Evolutionary conservation across 768 basidiomycete genomes (phyloP), one percentile per base, ranked within the genome.

Genomic region (Tricholoma sp.): DNA sequence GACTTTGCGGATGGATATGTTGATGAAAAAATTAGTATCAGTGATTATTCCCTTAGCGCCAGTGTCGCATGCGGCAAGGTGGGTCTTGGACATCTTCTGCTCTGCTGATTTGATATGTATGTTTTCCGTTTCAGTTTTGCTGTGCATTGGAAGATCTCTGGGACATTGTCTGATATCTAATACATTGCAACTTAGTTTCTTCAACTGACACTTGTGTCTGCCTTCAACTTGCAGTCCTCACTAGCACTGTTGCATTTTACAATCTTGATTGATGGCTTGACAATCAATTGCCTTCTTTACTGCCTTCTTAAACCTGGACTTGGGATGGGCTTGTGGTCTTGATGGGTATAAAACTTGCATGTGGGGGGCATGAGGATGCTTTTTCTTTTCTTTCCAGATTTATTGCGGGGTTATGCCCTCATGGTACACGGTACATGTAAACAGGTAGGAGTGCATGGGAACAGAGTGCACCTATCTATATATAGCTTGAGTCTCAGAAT

Each of bases 11-110:
- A 99, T 72, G 88, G 83, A 21, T 77, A 90, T 63, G 90, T 98
- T 0, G 97, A 99, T 68, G 87, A 96, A 73, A 99, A 99, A 76
- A 94, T 98, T 64, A 85, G 91, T 60, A 93, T 99, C 72, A 94
- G 91, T 65, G 87, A 97, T 64, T 99, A 95, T 73, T 83, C 92
- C 2, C 74, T 97, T 50, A 95, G 92, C 66, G 94, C 94, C 22
- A 87, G 88, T 53, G 95, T 98, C 24, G 95, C 96, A 18, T 98
- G 96, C 67, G 96, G 96, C 59, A 98, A 98, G 84, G 95, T 96
- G 66, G 63, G 86, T 63, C 22, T 21, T 46, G 39, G 16, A 37
- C 53, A 46, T 54, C 32, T 21, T 32, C 9, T 6, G 14, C 32
- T 27, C 27, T n/a, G 2, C 53, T 51, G n/a, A 46, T 47, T 57